Base-by-base conservation (phyloP, 2,329 filamentous ascomycete genomes). In the Fusarium devonianum region DNA sequence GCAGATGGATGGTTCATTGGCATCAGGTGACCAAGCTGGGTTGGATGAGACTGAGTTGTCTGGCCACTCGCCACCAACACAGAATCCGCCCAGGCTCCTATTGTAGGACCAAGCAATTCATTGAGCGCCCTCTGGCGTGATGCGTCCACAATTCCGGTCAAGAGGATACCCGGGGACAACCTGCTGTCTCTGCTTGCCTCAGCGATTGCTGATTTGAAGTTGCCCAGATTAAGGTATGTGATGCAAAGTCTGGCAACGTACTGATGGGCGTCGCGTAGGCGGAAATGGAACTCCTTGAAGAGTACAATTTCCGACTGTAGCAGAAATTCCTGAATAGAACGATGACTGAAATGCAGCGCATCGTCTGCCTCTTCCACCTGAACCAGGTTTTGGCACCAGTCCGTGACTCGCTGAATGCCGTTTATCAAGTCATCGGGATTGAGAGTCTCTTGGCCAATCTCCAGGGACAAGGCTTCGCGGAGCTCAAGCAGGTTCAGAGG, bases 341-440 rank as follows among this genome's bases (percentile, higher is more conserved):
- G 53, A 9, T 62, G 58, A 2, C 50, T 51, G 25, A 62, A 58
- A 2, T 45, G 53, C 4, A 62, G 45, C 1, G 50, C 56, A 2
- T 49, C 10, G 10, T 56, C 48, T 3, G 21, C 30, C 12, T 56
- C 44, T 3, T 58, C 57, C 0, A 62, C 26, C 0, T 44, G 43
- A 0, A 61, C 2, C 0, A 62, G 14, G 8, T 45, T 56, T 16
- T 61, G 42, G 4, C 54, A 62, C 54, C 54, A 61, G 1, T 2
- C 0, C 0, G 41, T 19, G 0, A 56, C 9, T 2, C 54, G 34
- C 0, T 47, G 32, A 4, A 61, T 51, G 0, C 33, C 48, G 0
- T 21, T 49, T 2, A 53, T 41, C 1, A 51, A 10, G 7, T 41
- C 35, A 1, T 48, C 39, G 4, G 10, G 12, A 1, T 30, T 6